Conservation (phyloP, 805 yeast species). For the Torulaspora microellipsoides region DNA sequence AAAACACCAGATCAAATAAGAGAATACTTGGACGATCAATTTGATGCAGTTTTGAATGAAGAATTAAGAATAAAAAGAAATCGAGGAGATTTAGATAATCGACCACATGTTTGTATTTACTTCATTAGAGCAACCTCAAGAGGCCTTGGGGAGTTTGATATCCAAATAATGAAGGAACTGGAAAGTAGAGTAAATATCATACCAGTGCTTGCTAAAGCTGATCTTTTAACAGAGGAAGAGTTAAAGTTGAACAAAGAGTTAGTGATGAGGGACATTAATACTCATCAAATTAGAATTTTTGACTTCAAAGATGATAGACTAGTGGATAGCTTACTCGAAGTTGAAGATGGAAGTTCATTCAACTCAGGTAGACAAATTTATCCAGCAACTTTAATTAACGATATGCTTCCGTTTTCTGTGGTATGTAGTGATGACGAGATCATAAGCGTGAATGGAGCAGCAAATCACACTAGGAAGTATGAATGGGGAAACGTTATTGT, state of each 20-base stretch:
- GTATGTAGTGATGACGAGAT: slow-evolving; percentile 49
- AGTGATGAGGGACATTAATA: slow-evolving; percentile 52
- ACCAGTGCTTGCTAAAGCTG: slow-evolving; percentile 80
- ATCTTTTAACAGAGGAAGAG: slow-evolving; percentile 67
- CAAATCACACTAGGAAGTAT: slow-evolving; percentile 49
- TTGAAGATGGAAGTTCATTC: slow-evolving; percentile 15
- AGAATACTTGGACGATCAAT: slow-evolving; percentile 63
- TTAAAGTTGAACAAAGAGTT: slow-evolving; percentile 47
- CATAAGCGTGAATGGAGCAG: slow-evolving; percentile 27
- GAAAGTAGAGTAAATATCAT: slow-evolving; percentile 74
- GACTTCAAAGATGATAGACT: slow-evolving; percentile 61
- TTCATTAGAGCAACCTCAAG: slow-evolving; percentile 61
- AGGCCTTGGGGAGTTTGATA: slow-evolving; percentile 46
- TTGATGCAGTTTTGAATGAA: slow-evolving; percentile 66
- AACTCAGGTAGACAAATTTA: slow-evolving; percentile 30
- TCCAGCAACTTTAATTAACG: slow-evolving; percentile 36
- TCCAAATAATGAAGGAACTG: slow-evolving; percentile 62
- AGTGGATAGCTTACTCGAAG: slow-evolving; percentile 27
- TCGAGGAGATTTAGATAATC: slow-evolving; percentile 67
- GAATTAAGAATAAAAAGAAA: slow-evolving; percentile 71
- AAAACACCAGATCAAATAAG: slow-evolving; percentile 46
- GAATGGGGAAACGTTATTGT: slow-evolving; percentile 65
- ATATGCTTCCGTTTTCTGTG: slow-evolving; percentile 58
- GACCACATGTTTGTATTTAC: slow-evolving; percentile 76
- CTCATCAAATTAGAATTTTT: slow-evolving; percentile 59